phyloP scores from a whole-genome alignment of 2,329 filamentous ascomycete species.

The Xylariales sp. region DNA sequence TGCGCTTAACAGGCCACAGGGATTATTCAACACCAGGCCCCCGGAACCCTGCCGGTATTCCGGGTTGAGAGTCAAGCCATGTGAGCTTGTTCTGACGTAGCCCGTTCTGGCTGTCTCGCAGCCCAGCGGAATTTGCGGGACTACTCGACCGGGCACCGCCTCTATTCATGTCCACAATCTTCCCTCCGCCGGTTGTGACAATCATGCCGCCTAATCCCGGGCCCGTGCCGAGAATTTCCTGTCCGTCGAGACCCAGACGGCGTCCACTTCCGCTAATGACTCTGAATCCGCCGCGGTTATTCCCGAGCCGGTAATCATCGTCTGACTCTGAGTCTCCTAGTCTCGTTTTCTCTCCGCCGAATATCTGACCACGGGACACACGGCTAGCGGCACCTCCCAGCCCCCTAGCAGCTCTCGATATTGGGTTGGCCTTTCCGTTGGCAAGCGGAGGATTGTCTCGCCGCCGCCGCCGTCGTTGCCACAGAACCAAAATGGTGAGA shows the following conservation, averaged over 20 bases:
- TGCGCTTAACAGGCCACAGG: background rate
- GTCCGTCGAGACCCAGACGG: slow-evolving; percentile 24
- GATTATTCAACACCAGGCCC: slow-evolving; percentile 25
- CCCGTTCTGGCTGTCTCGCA: slow-evolving; percentile 48
- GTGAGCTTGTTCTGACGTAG: slow-evolving; percentile 48
- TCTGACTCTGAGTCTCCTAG: slow-evolving; percentile 22
- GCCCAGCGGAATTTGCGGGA: slow-evolving; percentile 38
- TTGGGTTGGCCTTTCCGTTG: background rate
- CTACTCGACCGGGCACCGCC: slow-evolving; percentile 31
- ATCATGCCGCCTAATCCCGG: slow-evolving; percentile 45
- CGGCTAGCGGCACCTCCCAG: slow-evolving; percentile 12
- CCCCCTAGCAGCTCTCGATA: slow-evolving; percentile 13
- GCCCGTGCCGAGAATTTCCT: slow-evolving; percentile 31
- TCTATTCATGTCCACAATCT: slow-evolving; percentile 10
- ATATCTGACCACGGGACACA: slow-evolving; percentile 24
- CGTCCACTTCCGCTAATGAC: slow-evolving; percentile 37
- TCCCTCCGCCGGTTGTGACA: slow-evolving; percentile 31
- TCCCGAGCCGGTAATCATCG: slow-evolving; percentile 23
- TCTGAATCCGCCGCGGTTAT: slow-evolving; percentile 30
- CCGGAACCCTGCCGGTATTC: slow-evolving; percentile 36
- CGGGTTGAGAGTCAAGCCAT: slow-evolving; percentile 33
- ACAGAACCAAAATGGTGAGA: slow-evolving; percentile 48
- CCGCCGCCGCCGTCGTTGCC: slow-evolving; percentile 47
- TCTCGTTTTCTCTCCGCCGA: slow-evolving; percentile 19
- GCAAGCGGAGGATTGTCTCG: slow-evolving; percentile 8